phyloP scores from a whole-genome alignment of 352 stramenopile species.

The Peronospora tabacina region DNA sequence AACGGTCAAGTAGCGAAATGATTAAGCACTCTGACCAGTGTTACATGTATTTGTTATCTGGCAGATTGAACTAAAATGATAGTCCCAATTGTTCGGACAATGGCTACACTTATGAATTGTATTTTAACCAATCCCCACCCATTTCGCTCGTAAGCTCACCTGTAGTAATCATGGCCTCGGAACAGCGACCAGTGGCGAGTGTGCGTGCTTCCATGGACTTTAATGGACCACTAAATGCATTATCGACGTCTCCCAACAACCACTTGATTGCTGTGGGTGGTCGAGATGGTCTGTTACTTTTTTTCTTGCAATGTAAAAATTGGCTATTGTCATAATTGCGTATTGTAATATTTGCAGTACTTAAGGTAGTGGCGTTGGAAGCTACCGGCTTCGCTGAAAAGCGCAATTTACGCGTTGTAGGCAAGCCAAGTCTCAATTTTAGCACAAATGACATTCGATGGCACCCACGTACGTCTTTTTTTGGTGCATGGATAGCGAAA shows the following conservation, averaged over 20 bases:
- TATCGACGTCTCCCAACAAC: constrained; percentile 79
- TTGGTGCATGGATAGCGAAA: not conserved
- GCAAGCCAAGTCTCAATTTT: constrained; percentile 81
- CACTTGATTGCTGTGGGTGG: constrained; percentile 77
- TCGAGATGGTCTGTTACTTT: constrained; percentile 46
- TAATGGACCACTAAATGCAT: constrained; percentile 73
- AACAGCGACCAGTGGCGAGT: constrained; percentile 36
- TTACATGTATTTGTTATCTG: no score
- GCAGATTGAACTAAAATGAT: no score
- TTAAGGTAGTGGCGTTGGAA: constrained; percentile 82
- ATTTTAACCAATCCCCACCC: constrained; percentile 15
- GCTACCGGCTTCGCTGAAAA: constrained; percentile 71
- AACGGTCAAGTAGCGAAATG: no score
- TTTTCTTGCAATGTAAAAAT: not conserved
- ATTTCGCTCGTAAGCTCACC: no score
- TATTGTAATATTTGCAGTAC: constrained; percentile 31
- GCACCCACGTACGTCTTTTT: constrained; percentile 61
- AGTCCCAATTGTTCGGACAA: no score
- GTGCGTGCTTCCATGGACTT: constrained; percentile 85
- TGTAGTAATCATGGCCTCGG: constrained; percentile 11
- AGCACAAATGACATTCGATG: constrained; percentile 87
- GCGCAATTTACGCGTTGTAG: constrained; percentile 66
- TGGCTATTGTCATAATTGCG: not conserved
- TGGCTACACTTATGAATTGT: no score
- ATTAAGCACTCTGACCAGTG: no score